phyloP scores from a whole-genome alignment of 1,284 basidiomycete genomes.

The Irpex sp. region DNA sequence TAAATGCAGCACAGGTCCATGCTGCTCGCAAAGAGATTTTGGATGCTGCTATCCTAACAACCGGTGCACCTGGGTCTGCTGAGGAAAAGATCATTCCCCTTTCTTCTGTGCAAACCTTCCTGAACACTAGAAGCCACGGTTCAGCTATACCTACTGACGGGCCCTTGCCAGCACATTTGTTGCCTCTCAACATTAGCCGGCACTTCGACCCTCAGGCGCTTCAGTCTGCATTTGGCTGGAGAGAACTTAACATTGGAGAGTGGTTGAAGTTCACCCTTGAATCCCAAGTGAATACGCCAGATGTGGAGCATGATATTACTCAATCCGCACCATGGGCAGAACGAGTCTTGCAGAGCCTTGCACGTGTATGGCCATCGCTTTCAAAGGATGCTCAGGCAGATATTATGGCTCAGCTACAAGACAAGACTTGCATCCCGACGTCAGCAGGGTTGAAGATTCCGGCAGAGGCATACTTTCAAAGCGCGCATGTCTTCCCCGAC shows the following conservation, averaged over 20 bases:
- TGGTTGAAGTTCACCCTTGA: slow-evolving; percentile 76
- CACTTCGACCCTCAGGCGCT: slow-evolving; percentile 60
- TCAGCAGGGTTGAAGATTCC: slow-evolving; percentile 76
- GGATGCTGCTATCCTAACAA: slow-evolving; percentile 63
- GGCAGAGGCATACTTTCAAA: slow-evolving; percentile 83
- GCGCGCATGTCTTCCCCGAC: slow-evolving; percentile 86
- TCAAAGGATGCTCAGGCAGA: slow-evolving; percentile 56
- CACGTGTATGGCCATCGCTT: slow-evolving; percentile 76
- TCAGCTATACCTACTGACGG: slow-evolving; percentile 75
- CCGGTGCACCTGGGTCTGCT: slow-evolving; percentile 33
- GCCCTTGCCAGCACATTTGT: slow-evolving; percentile 75
- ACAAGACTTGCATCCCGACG: slow-evolving; percentile 82
- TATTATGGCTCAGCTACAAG: slow-evolving; percentile 55
- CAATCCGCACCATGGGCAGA: slow-evolving; percentile 79
- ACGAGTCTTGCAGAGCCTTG: slow-evolving; percentile 69
- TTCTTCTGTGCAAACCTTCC: slow-evolving; percentile 66
- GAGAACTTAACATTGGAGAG: slow-evolving; percentile 72
- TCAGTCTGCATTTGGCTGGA: slow-evolving; percentile 70
- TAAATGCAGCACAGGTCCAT: slow-evolving; percentile 37
- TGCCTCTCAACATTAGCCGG: slow-evolving; percentile 72
- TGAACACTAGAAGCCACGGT: slow-evolving; percentile 66
- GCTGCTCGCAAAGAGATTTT: slow-evolving; percentile 62
- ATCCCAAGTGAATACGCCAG: slow-evolving; percentile 37
- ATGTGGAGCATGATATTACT: slow-evolving; percentile 65
- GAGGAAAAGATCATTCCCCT: slow-evolving; percentile 65